phyloP scores from a whole-genome alignment of 352 stramenopile species.

The Elongisporangium undulatum region DNA sequence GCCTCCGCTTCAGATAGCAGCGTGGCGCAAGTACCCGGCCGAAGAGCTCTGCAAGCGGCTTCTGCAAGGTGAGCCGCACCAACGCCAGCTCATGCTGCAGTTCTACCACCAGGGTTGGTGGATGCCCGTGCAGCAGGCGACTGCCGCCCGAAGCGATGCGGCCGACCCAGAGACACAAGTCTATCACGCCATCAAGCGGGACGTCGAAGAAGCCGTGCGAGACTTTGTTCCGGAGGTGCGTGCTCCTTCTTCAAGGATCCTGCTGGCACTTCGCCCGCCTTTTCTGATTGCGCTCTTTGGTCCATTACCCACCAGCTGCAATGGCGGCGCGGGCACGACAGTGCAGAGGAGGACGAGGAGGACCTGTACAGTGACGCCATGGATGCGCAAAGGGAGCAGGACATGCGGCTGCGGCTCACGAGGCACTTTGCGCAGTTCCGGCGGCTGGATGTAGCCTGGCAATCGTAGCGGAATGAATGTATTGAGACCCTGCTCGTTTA shows the following conservation, averaged over 20 bases:
- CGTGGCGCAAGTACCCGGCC: background rate
- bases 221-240: slow-evolving; percentile 39
- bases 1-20: background rate
- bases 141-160: background rate
- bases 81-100: slow-evolving; percentile 25
- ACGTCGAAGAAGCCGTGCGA: slow-evolving; percentile 21
- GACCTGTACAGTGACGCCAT: slow-evolving; percentile 10
- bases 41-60: slow-evolving; percentile 26
- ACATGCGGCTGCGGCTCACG: slow-evolving; percentile 37
- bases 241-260: background rate
- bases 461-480: too few relatives aligned
- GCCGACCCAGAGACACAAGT: slow-evolving; percentile 7
- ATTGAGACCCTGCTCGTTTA: slow-evolving; percentile 15
- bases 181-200: slow-evolving; percentile 22
- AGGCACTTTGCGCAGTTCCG: slow-evolving; percentile 61
- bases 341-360: slow-evolving; percentile 12
- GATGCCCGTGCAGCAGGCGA: slow-evolving; percentile 17
- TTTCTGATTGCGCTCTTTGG: background rate
- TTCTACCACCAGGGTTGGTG: slow-evolving; percentile 55
- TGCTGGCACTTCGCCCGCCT: background rate
- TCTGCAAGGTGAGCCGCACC: slow-evolving; percentile 29
- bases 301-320: slow-evolving; percentile 9
- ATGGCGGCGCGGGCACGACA: slow-evolving; percentile 7
- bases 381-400: slow-evolving; percentile 28
- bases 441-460: slow-evolving; percentile 4